phyloP scores from a whole-genome alignment of 1,284 basidiomycete genomes.

The Pyrrhoderma lamaoense region DNA sequence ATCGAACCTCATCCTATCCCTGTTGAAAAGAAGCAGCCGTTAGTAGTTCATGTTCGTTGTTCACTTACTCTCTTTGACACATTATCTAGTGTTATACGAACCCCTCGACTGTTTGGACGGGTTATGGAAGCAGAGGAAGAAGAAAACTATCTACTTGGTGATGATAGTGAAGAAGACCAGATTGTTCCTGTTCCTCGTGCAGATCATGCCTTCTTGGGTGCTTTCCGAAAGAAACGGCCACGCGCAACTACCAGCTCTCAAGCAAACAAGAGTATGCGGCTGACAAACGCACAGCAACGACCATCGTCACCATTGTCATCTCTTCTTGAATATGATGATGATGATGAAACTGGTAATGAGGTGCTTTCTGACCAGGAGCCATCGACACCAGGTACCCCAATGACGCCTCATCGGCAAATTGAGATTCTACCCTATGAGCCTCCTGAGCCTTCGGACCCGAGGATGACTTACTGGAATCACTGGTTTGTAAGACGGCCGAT shows the following conservation, averaged over 20 bases:
- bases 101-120: conserved; percentile 24
- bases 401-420: conserved; percentile 37
- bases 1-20: conserved; percentile 60
- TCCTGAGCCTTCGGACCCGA: conserved; percentile 42
- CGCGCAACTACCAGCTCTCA: conserved; percentile 8
- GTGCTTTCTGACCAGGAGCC: conserved; percentile 22
- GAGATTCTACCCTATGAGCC: conserved; percentile 23
- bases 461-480: conserved; percentile 46
- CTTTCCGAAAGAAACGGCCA: conserved; percentile 24
- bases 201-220: conserved; percentile 4
- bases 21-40: conserved; percentile 46
- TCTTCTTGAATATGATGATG: conserved; percentile 67
- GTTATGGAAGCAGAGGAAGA: conserved; percentile 69
- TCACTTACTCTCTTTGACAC: background rate
- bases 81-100: background rate
- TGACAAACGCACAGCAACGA: conserved; percentile 34
- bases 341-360: conserved; percentile 37
- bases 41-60: conserved; percentile 22
- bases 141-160: conserved; percentile 81
- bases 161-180: conserved; percentile 63
- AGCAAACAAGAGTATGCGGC: conserved; percentile 27
- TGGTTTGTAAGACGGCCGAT: conserved; percentile 32
- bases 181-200: conserved; percentile 2
- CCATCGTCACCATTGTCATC: conserved; percentile 47
- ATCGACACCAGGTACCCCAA: conserved; percentile 27